A percentile compares a stretch with the other conserved stretches of the same genome.
phyloP scores from a whole-genome alignment of 768 basidiomycete species.

The Ramaria rubella region DNA sequence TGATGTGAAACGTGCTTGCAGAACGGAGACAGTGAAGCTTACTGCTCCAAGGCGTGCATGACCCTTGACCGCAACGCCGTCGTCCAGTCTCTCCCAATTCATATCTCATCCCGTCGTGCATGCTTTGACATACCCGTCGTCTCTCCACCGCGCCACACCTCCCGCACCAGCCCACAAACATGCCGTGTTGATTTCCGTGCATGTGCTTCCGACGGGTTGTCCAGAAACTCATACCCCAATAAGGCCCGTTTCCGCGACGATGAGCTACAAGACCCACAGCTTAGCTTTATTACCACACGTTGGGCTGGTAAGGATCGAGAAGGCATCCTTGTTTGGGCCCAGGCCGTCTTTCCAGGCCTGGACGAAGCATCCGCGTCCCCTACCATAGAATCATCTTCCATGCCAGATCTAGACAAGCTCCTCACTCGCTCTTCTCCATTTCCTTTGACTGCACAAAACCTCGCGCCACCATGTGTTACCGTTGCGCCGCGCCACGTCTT shows the following conservation, averaged over 20 bases:
- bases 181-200: neutral
- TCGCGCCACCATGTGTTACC: constrained; percentile 2
- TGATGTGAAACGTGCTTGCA: constrained; percentile 19
- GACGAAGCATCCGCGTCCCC: neutral
- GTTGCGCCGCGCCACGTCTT: constrained; percentile 17
- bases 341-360: neutral
- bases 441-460: constrained; percentile 6
- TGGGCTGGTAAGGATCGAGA: neutral
- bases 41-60: constrained; percentile 48
- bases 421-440: neutral
- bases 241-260: constrained; percentile 1
- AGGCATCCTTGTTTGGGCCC: constrained; percentile 1
- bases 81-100: constrained; percentile 5
- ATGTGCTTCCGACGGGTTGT: neutral
- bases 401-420: neutral
- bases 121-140: constrained; percentile 2
- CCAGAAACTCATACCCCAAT: neutral
- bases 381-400: neutral
- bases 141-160: neutral
- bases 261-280: neutral
- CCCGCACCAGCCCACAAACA: neutral
- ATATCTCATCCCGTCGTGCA: neutral
- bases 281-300: neutral
- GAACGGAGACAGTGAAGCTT: constrained; percentile 30
- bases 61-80: constrained; percentile 15